Evolutionary conservation across 306 rosid genomes (phyloP), one percentile per base, ranked within the genome.

Genomic region (Coriaria nepalensis): DNA sequence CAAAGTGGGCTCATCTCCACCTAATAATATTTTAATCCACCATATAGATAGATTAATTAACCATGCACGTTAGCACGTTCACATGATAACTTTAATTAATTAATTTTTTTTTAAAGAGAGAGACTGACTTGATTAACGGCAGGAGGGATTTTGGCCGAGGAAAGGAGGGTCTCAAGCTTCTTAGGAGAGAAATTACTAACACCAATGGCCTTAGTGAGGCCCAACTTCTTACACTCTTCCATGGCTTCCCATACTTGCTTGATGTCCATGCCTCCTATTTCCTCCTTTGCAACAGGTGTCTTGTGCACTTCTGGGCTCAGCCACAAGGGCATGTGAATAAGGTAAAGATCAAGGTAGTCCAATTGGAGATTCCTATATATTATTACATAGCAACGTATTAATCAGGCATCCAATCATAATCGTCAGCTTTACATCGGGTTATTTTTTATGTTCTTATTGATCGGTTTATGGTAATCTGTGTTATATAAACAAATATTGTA

Each of bases 181-280:
- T 56, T 71, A 62, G 66, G 11, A 6, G 96, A 77, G 87, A 87
- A 83, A 67, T 87, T 87, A 65, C 93, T 75, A 10, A 70, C 93
- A 7, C 96, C 96, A 35, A 87, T 80, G 45, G 70, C 79, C 65
- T 77, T 87, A 8, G 96, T 65, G 60, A 87, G 93, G n/a, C 94
- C 94, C 13, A 83, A 73, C 13, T 42, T 75, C 44, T 80, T 65
- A 59, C 83, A 73, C 47, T 75, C 82, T 58, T 87, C 94, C 93
- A 87, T 71, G 34, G 68, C 74, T 43, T 47, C 69, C 96, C 96
- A 87, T 10, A 83, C 87, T 6, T 78, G 75, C 43, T 78, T 56
- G 20, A 83, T 7, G 56, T 83, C 94, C 48, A 87, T 68, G 2
- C 66, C 67, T 10, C 29, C 37, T 7, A 57, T 57, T 4, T 57